Percentiles rank a stretch among this genome's conserved stretches.
These are phyloP conservation scores for Trypanosoma scelopori DNA, from an alignment of 208 protist species.

Conservation along the genomic window DNA sequence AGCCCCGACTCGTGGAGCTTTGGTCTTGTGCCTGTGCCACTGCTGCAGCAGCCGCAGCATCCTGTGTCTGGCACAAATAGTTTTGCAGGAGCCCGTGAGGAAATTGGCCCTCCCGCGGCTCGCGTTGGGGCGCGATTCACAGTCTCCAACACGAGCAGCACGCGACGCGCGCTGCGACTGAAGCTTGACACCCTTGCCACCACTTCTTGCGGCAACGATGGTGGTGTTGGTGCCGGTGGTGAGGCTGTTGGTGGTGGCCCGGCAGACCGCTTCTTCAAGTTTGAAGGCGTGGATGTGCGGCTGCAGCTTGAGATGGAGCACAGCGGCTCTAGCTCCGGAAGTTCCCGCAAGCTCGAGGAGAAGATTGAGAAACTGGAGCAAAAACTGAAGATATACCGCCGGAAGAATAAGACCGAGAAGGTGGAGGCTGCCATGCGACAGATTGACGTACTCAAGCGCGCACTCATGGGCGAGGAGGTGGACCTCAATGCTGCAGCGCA, in stretches of 20 bases:
- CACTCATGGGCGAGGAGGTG: slow-evolving; percentile 70
- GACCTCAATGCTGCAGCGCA: slow-evolving; percentile 29
- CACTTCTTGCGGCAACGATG: background rate
- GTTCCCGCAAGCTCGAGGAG: slow-evolving; percentile 78
- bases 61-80: background rate
- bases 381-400: slow-evolving; percentile 84
- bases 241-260: background rate
- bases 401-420: slow-evolving; percentile 89
- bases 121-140: slow-evolving; percentile 72
- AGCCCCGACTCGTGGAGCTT: slow-evolving; percentile 84
- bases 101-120: slow-evolving; percentile 6
- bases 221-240: background rate
- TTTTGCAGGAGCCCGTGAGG: background rate
- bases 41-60: slow-evolving; percentile 18
- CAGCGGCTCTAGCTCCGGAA: slow-evolving; percentile 52
- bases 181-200: slow-evolving; percentile 39
- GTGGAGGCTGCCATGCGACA: slow-evolving; percentile 50
- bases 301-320: slow-evolving; percentile 76
- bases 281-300: slow-evolving; percentile 69
- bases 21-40: slow-evolving; percentile 53
- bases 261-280: slow-evolving; percentile 45
- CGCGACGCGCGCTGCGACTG: slow-evolving; percentile 51
- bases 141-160: slow-evolving; percentile 75
- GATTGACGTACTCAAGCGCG: slow-evolving; percentile 58
- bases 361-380: slow-evolving; percentile 90